Evolutionary conservation across 2,329 filamentous ascomycete genomes (phyloP).

Genomic region (Pseudofabraea citricarpa): DNA sequence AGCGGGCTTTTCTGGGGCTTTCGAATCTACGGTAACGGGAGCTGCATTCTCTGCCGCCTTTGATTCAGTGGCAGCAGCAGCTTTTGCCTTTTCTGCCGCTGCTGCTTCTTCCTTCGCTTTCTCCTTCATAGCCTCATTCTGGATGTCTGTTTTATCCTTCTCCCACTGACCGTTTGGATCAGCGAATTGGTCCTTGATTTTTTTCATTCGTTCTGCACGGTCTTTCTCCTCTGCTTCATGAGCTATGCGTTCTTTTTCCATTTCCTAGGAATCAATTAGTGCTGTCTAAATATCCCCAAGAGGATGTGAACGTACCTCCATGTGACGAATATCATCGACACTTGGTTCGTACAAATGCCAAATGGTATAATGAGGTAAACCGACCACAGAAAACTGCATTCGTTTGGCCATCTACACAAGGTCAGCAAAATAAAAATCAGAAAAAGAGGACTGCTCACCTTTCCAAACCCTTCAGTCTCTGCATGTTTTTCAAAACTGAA

Average conservation of each 20-base stretch:
- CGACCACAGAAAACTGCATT: constrained; percentile 94
- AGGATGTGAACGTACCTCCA: constrained; percentile 59
- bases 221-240: constrained; percentile 77
- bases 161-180: constrained; percentile 79
- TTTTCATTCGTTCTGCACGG: constrained; percentile 66
- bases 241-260: constrained; percentile 80
- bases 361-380: constrained; percentile 94
- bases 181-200: constrained; percentile 76
- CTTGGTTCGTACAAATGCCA: constrained; percentile 99
- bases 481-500: constrained; percentile 99
- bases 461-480: constrained; percentile 97
- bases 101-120: constrained; percentile 35
- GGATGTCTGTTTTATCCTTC: constrained; percentile 78
- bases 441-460: constrained; percentile 51
- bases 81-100: constrained; percentile 9
- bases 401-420: constrained; percentile 80
- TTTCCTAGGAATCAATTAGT: constrained; percentile 55
- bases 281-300: background rate
- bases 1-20: background rate
- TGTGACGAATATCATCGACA: constrained; percentile 92
- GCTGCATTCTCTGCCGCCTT: background rate
- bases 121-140: constrained; percentile 59
- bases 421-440: constrained; percentile 7
- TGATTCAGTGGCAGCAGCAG: constrained; percentile 7
- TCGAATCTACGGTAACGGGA: background rate